Evolutionary conservation across 805 yeast species (phyloP), one percentile per base, ranked within the genome.

Genomic region (Lipomyces yamadae): DNA sequence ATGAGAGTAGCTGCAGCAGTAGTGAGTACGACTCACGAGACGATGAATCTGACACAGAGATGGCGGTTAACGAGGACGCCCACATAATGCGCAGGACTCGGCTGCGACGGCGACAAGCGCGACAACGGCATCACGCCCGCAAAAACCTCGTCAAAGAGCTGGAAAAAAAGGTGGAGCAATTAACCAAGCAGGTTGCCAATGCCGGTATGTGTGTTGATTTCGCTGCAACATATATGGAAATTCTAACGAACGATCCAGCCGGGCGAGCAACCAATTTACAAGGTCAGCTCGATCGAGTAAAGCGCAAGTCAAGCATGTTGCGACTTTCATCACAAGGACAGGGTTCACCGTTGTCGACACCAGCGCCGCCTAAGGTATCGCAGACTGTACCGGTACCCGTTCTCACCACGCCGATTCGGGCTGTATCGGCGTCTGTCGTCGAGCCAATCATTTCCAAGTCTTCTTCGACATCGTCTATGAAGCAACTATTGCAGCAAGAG

Each of bases 341-440:
- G 8, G 55, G 34, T 52, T 29, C 55, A 5, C 55, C 55, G 55
- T 29, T 52, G 10, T 60, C 63, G 24, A 56, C 53, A 15, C 64
- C 64, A 7, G 70, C 70, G 11, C 65, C 65, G 34, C 70, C 70
- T 7, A 56, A 67, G 52, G 39, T 67, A 8, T 59, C 68, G 29
- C 63, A 55, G n/a, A 35, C 63, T 8, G 53, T 60, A 2, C 56
- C 68, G 13, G 35, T 63, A 1, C 37, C 68, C 8, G 58, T 56
- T 13, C 18, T 61, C 7, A 61, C 70, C n/a, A 57, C 70, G 10
- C 65, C 67, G 4, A 45, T 52, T 3, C 18, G 67, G 35, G 52
- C 60, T 10, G 42, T 32, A 3, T 60, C 70, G 13, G 53, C 62
- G 13, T 48, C 64, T 4, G 54, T 59, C 5, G 39, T 18, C 6